Evolutionary conservation across 176 grass and related monocot genomes (phyloP).

Genomic region (Tillandsia fasciculata): DNA sequence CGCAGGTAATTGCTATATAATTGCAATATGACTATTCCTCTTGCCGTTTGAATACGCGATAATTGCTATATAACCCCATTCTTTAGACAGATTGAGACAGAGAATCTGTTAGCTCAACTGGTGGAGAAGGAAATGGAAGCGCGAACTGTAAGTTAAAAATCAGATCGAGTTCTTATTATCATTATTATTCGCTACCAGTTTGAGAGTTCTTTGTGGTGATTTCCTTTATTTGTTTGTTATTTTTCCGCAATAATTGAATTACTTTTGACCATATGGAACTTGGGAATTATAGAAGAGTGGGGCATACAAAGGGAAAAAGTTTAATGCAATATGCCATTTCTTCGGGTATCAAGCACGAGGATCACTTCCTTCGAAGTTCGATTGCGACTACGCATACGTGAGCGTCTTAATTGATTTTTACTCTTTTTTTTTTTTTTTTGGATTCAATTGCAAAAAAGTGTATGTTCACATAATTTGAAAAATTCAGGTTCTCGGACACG

Average conservation of each 20-base stretch:
- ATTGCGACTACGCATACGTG: constrained; percentile 71
- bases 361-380: constrained; percentile 57
- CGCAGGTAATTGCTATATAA: constrained; percentile 31
- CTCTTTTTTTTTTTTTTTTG: too few species aligned
- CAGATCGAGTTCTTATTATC: not conserved
- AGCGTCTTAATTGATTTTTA: not conserved
- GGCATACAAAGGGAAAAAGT: constrained; percentile 63
- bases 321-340: constrained; percentile 66
- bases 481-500: constrained; percentile 44
- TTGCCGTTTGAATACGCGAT: not conserved
- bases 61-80: constrained; percentile 6
- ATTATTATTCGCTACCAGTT: not conserved
- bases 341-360: constrained; percentile 69
- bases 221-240: not conserved
- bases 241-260: not conserved
- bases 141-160: constrained; percentile 37
- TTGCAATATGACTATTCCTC: too few species aligned
- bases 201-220: not conserved
- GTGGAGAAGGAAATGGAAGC: constrained; percentile 61
- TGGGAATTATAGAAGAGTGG: constrained; percentile 38
- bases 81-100: constrained; percentile 52
- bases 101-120: constrained; percentile 57
- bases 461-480: not conserved
- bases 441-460: too few species aligned
- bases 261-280: not conserved